Conservation (phyloP, 371 early-diverging fungal genomes). For the Apophysomyces elegans region DNA sequence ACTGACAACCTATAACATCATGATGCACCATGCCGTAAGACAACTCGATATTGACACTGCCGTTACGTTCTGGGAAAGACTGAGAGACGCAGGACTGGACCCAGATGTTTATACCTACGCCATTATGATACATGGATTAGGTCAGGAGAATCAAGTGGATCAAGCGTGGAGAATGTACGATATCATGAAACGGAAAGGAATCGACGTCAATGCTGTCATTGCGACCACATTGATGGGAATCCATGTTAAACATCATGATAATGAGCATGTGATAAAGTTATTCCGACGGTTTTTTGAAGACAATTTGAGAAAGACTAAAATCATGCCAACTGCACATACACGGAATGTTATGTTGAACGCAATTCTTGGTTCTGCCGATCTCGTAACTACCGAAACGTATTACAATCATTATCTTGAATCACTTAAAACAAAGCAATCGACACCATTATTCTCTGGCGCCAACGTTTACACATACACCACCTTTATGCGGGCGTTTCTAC, state of each 20-base stretch:
- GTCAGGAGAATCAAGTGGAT: conserved; percentile 39
- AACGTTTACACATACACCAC: conserved; percentile 47
- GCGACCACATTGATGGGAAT: conserved; percentile 51
- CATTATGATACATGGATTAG: conserved; percentile 49
- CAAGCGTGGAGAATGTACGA: conserved; percentile 50
- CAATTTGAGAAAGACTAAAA: not conserved
- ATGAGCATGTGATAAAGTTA: conserved; percentile 37
- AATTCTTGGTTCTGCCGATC: conserved; percentile 29
- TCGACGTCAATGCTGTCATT: conserved; percentile 35
- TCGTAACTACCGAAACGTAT: conserved; percentile 25
- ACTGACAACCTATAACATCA: conserved; percentile 47
- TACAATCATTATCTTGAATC: conserved; percentile 34
- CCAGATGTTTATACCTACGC: conserved; percentile 54
- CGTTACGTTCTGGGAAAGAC: conserved; percentile 39
- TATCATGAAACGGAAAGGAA: conserved; percentile 32
- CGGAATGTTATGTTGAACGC: conserved; percentile 49
- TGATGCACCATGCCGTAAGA: conserved; percentile 49
- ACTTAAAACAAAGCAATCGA: conserved; percentile 12
- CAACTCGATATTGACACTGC: conserved; percentile 49
- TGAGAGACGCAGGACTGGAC: conserved; percentile 42
- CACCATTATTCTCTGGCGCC: conserved; percentile 26
- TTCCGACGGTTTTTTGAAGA: conserved; percentile 40
- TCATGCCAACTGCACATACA: conserved; percentile 34
- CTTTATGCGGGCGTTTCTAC: conserved; percentile 56
- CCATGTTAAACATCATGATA: conserved; percentile 51